A percentile compares a stretch with the other conserved stretches of the same genome.
Conservation (phyloP, 2,329 filamentous ascomycete species). For the Hypoxylon rubiginosum region DNA sequence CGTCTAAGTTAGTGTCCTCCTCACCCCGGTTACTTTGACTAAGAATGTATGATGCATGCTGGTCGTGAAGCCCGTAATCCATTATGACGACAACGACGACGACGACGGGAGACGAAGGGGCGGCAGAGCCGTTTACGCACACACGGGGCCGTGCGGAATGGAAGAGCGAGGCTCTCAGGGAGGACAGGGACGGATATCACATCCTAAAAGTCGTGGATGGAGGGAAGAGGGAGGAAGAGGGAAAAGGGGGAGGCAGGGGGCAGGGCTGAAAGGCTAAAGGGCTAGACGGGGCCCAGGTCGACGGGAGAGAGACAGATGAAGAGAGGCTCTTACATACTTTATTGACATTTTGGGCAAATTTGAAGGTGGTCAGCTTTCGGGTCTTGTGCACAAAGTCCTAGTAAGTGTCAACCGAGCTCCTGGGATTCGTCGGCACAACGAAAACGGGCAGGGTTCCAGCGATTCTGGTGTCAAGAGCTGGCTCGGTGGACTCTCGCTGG, state of each 20-base stretch:
- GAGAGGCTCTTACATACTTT: conserved; percentile 53
- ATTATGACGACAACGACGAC: conserved; percentile 43
- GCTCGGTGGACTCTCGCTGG: conserved; percentile 43
- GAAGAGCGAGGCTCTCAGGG: conserved; percentile 42
- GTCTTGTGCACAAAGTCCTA: conserved; percentile 47
- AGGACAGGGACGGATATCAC: conserved; percentile 39
- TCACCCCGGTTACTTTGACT: conserved; percentile 55
- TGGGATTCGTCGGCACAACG: conserved; percentile 54
- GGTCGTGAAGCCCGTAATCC: conserved; percentile 58
- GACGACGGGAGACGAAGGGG: conserved; percentile 21
- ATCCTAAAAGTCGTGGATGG: conserved; percentile 43
- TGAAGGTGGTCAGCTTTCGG: conserved; percentile 51
- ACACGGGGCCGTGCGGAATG: conserved; percentile 33
- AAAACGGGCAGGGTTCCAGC: conserved; percentile 48
- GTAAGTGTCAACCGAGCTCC: conserved; percentile 51
- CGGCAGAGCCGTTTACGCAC: conserved; percentile 33
- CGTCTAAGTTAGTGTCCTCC: conserved; percentile 66
- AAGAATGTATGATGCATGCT: conserved; percentile 60
- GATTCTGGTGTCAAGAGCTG: conserved; percentile 38
- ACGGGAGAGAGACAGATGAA: conserved; percentile 42
- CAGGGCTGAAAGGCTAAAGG: conserved; percentile 28
- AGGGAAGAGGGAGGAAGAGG: conserved; percentile 3
- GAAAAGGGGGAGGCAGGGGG: conserved; percentile 18
- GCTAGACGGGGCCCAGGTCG: conserved; percentile 25
- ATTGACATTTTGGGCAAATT: conserved; percentile 57